A percentile compares a stretch with the other conserved stretches of the same genome.
Evolutionary conservation across 2,329 filamentous ascomycete genomes (phyloP).

Genomic region (Pyrenophora tritici-repentis): DNA sequence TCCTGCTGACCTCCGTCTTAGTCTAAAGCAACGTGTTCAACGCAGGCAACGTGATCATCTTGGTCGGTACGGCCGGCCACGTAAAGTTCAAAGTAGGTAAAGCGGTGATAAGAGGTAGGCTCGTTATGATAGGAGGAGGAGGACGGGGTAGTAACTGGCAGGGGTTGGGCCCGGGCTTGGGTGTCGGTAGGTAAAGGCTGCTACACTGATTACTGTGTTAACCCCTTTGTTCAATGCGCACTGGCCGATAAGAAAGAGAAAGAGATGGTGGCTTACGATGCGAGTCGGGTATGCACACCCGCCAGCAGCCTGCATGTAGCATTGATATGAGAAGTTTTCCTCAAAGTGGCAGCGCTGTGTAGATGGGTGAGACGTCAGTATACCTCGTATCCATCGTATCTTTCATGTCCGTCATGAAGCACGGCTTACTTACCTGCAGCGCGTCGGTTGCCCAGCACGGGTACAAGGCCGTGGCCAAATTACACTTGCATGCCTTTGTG

Average conservation of each 20-base stretch:
- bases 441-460: conserved; percentile 40
- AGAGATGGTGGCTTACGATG: conserved; percentile 20
- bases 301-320: conserved; percentile 34
- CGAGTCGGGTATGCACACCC: conserved; percentile 38
- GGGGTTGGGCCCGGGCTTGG: conserved; percentile 32
- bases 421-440: conserved; percentile 28
- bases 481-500: conserved; percentile 55
- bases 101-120: not conserved
- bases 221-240: not conserved
- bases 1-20: not conserved
- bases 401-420: not conserved
- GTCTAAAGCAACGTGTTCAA: not conserved
- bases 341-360: conserved; percentile 37
- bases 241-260: not conserved
- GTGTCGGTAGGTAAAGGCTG: conserved; percentile 28
- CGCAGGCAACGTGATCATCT: conserved; percentile 7
- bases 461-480: conserved; percentile 27
- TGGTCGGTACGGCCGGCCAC: conserved; percentile 4
- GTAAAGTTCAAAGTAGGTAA: conserved; percentile 8
- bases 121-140: conserved; percentile 1
- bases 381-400: not conserved
- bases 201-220: conserved; percentile 26
- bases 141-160: conserved; percentile 31
- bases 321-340: conserved; percentile 36
- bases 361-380: not conserved